phyloP scores from a whole-genome alignment of 2,329 filamentous ascomycete genomes.

The Trichoderma cornu-damae region DNA sequence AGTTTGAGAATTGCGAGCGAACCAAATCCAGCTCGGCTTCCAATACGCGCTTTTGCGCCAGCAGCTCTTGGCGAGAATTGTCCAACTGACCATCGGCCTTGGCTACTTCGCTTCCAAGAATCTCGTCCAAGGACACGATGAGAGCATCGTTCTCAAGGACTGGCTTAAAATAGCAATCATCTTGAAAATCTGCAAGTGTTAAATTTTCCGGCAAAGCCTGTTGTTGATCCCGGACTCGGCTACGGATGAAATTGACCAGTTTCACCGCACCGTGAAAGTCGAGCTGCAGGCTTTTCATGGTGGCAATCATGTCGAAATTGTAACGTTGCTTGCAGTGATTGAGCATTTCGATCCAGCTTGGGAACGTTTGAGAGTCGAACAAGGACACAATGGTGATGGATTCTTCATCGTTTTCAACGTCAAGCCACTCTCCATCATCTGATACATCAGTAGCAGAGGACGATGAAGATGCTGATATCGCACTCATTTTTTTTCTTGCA shows the following conservation, averaged over 20 bases:
- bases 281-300: slow-evolving; percentile 53
- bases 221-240: slow-evolving; percentile 40
- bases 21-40: slow-evolving; percentile 57
- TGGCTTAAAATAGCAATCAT: slow-evolving; percentile 77
- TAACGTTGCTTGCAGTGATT: slow-evolving; percentile 61
- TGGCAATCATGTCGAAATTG: slow-evolving; percentile 60
- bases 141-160: slow-evolving; percentile 85
- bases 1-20: slow-evolving; percentile 58
- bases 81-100: slow-evolving; percentile 27
- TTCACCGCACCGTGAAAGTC: slow-evolving; percentile 72
- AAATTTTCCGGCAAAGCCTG: slow-evolving; percentile 55
- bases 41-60: slow-evolving; percentile 50
- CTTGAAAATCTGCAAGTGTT: slow-evolving; percentile 57
- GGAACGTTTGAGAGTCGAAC: slow-evolving; percentile 61
- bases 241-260: slow-evolving; percentile 65
- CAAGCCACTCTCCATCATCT: slow-evolving; percentile 47
- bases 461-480: not conserved
- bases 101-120: slow-evolving; percentile 46
- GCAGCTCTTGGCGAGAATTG: slow-evolving; percentile 34
- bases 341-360: slow-evolving; percentile 61
- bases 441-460: slow-evolving; percentile 9
- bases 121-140: slow-evolving; percentile 79
- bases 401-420: slow-evolving; percentile 59
- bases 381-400: slow-evolving; percentile 59
- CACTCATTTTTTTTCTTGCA: slow-evolving; percentile 15